Conservation (phyloP, 2,329 filamentous ascomycete genomes). For the Fusarium poae region DNA sequence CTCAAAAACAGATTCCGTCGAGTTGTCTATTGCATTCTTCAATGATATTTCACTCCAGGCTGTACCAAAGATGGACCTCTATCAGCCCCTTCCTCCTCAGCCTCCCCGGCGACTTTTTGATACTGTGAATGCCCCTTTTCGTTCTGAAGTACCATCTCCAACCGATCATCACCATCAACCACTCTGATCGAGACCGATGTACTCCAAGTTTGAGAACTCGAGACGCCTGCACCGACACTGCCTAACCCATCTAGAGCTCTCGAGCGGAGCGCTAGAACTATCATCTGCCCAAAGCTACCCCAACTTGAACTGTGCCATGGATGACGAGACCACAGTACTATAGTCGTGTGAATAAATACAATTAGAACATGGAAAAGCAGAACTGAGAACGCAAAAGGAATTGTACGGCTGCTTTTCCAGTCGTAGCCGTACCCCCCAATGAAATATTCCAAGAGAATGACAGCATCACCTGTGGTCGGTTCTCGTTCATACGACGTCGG, state of each 20-base stretch:
- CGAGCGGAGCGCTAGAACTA: background rate
- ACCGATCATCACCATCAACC: background rate
- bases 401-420: background rate
- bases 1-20: background rate
- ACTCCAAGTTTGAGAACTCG: background rate
- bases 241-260: background rate
- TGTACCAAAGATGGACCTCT: background rate
- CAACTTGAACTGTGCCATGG: slow-evolving; percentile 1
- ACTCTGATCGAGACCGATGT: background rate
- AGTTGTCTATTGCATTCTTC: background rate
- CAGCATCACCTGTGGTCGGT: too few species aligned
- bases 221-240: background rate
- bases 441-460: background rate
- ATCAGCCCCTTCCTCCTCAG: background rate
- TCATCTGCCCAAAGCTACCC: background rate
- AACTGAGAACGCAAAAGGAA: background rate
- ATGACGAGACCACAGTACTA: background rate
- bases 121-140: background rate
- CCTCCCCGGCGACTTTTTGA: background rate
- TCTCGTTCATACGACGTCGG: too few species aligned
- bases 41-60: background rate
- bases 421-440: background rate
- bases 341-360: background rate
- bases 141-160: slow-evolving; percentile 2
- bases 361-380: background rate